phyloP scores from a whole-genome alignment of 1,284 basidiomycete species.

The Bjerkandera adusta region DNA sequence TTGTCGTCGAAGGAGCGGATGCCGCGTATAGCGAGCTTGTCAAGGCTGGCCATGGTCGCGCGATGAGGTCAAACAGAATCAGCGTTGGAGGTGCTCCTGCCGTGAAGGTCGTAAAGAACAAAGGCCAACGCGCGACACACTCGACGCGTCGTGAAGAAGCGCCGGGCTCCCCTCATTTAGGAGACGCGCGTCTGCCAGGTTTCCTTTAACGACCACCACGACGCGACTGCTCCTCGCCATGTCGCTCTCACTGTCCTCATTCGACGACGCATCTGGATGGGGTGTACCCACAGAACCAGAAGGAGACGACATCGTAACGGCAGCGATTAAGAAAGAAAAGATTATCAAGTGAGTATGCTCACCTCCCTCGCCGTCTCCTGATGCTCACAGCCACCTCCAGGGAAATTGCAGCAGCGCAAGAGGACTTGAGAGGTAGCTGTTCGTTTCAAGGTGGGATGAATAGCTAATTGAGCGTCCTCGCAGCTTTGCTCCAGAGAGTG shows the following conservation, averaged over 20 bases:
- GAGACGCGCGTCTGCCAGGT: too few species aligned
- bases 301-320: constrained; percentile 63
- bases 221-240: constrained; percentile 7
- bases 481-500: constrained; percentile 68
- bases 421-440: constrained; percentile 66
- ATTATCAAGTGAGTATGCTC: constrained; percentile 47
- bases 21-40: constrained; percentile 86
- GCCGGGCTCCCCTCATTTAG: too few species aligned
- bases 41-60: constrained; percentile 72
- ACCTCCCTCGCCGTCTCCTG: background rate
- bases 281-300: constrained; percentile 42
- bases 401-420: constrained; percentile 70
- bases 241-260: constrained; percentile 46
- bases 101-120: too few species aligned
- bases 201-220: too few species aligned
- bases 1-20: constrained; percentile 96
- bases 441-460: background rate
- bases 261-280: constrained; percentile 65
- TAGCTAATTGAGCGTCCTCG: background rate
- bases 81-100: too few species aligned
- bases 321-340: constrained; percentile 71
- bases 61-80: too few species aligned
- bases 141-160: too few species aligned
- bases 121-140: too few species aligned
- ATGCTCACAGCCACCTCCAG: constrained; percentile 34